Percentiles rank a stretch among this genome's conserved stretches.
Evolutionary conservation across 2,329 filamentous ascomycete species (phyloP).

Genomic region (Aspergillus melleus): DNA sequence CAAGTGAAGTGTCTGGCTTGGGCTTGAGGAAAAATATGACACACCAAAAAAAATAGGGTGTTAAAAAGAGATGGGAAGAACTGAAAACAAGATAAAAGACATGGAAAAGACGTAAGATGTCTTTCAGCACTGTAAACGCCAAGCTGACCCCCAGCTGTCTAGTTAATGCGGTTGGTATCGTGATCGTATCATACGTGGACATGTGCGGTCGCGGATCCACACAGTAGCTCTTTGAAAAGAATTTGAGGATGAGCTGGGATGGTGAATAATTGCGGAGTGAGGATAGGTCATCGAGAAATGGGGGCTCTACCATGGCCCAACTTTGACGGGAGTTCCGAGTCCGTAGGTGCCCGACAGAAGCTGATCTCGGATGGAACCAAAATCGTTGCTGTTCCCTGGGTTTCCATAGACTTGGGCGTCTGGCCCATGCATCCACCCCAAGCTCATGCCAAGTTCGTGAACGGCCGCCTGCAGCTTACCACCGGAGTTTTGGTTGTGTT

Average conservation of each 20-base stretch:
- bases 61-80: slow-evolving; percentile 10
- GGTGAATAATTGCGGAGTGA: neutral
- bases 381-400: slow-evolving; percentile 36
- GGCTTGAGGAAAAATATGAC: slow-evolving; percentile 6
- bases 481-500: slow-evolving; percentile 84
- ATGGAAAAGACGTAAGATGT: slow-evolving; percentile 9
- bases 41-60: slow-evolving; percentile 13
- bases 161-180: slow-evolving; percentile 47
- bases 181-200: slow-evolving; percentile 45
- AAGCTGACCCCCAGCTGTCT: slow-evolving; percentile 40
- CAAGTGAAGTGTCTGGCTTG: slow-evolving; percentile 5
- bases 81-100: slow-evolving; percentile 4
- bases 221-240: slow-evolving; percentile 15
- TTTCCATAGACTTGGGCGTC: slow-evolving; percentile 28
- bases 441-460: slow-evolving; percentile 68
- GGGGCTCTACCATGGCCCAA: slow-evolving; percentile 54
- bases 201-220: slow-evolving; percentile 29
- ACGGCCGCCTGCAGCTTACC: slow-evolving; percentile 80
- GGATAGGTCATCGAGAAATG: slow-evolving; percentile 4
- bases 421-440: slow-evolving; percentile 72
- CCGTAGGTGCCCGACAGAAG: slow-evolving; percentile 59
- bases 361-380: slow-evolving; percentile 55
- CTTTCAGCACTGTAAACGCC: slow-evolving; percentile 41
- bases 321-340: slow-evolving; percentile 53
- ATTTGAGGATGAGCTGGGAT: slow-evolving; percentile 12